Evolutionary conservation across 208 protist species (phyloP).

Genomic region (Wallacemonas sp.): DNA sequence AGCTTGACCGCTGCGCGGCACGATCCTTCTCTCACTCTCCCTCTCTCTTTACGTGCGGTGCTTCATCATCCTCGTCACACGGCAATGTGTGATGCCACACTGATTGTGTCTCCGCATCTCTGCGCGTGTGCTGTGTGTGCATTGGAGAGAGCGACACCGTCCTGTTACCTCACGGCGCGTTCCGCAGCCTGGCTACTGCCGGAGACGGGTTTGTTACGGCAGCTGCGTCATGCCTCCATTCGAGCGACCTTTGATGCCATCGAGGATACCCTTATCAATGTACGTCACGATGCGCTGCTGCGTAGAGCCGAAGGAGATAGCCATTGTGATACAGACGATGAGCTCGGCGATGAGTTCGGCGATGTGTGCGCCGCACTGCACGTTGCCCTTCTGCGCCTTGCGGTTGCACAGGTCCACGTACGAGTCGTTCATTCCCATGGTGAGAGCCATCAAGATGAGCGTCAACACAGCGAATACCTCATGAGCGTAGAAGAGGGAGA

Average conservation of each 20-base stretch:
- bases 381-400: slow-evolving; percentile 19
- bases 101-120: too few relatives aligned
- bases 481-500: slow-evolving; percentile 69
- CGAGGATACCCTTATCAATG: slow-evolving; percentile 84
- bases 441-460: slow-evolving; percentile 55
- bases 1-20: too few relatives aligned
- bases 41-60: background rate
- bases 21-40: background rate
- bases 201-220: slow-evolving; percentile 18
- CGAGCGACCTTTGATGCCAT: slow-evolving; percentile 80
- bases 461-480: slow-evolving; percentile 63
- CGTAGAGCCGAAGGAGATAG: slow-evolving; percentile 54
- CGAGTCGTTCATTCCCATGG: slow-evolving; percentile 82
- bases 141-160: background rate
- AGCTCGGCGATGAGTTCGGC: slow-evolving; percentile 67
- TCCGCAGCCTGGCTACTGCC: too few relatives aligned
- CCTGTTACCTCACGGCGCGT: too few relatives aligned
- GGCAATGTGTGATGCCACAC: too few relatives aligned
- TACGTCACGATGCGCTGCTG: slow-evolving; percentile 86
- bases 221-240: slow-evolving; percentile 76
- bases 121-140: background rate
- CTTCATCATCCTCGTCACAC: too few relatives aligned
- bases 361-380: slow-evolving; percentile 54
- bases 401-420: slow-evolving; percentile 69
- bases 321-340: slow-evolving; percentile 67